These are phyloP conservation scores for Penicillium sp. DNA, from an alignment of 2,329 filamentous ascomycete species.

Conservation along the genomic window DNA sequence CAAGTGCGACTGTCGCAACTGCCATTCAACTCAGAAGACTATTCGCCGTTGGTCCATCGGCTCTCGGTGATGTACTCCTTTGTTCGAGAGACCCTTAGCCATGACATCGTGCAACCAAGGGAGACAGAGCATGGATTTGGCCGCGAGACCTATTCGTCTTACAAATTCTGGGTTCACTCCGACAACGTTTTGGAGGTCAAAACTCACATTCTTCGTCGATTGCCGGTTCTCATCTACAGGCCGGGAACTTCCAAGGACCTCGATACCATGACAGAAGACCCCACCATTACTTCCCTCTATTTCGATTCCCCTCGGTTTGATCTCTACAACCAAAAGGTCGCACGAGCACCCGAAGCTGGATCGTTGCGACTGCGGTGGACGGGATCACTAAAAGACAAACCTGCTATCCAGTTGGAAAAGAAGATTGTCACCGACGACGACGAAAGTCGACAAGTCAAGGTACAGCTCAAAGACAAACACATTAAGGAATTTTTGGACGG, in stretches of 20 bases:
- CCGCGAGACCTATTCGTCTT: slow-evolving; percentile 65
- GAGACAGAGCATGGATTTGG: slow-evolving; percentile 42
- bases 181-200: slow-evolving; percentile 97
- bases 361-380: slow-evolving; percentile 88
- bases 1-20: slow-evolving; percentile 79
- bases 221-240: slow-evolving; percentile 89
- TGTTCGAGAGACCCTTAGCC: slow-evolving; percentile 64
- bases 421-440: slow-evolving; percentile 73
- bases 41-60: slow-evolving; percentile 76
- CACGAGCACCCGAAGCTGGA: slow-evolving; percentile 62
- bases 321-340: slow-evolving; percentile 77
- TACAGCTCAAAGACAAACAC: slow-evolving; percentile 89
- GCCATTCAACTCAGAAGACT: slow-evolving; percentile 92
- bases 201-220: slow-evolving; percentile 80
- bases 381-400: slow-evolving; percentile 67
- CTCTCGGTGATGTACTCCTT: slow-evolving; percentile 94
- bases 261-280: slow-evolving; percentile 68
- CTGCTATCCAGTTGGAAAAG: slow-evolving; percentile 78
- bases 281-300: slow-evolving; percentile 88
- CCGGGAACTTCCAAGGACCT: slow-evolving; percentile 71
- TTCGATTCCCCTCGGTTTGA: slow-evolving; percentile 83
- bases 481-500: slow-evolving; percentile 76
- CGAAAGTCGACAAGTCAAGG: slow-evolving; percentile 66
- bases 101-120: slow-evolving; percentile 45
- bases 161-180: slow-evolving; percentile 94